Evolutionary conservation across 2,329 filamentous ascomycete genomes (phyloP), one percentile per base, ranked within the genome.

Genomic region (Fusarium nurragi): DNA sequence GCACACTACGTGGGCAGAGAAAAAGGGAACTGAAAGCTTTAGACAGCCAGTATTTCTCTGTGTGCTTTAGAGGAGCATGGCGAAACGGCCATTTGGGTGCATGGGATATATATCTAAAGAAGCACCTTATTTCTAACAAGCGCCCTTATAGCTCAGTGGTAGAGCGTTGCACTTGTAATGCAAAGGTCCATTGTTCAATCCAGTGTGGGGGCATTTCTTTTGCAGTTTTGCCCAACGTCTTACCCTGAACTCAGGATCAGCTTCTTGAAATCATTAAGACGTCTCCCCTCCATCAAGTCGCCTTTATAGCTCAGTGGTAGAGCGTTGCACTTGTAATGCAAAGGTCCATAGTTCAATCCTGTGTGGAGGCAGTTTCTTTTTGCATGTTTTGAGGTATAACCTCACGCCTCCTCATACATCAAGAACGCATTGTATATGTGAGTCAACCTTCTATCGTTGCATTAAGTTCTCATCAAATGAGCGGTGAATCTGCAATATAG

Each of bases 131-230:
- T 7, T 28, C 23, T 14, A 54, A 21, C 10, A 59, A 44, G 21
- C 47, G 61, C 61, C 55, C 38, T 65, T 65, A 41, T 67, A 67
- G 64, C 64, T 67, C 64, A 67, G 64, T 65, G 54, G 60, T 67
- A 67, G 59, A 67, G 64, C 64, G 55, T 67, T 64, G 64, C 64
- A 67, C 64, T 67, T 67, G 64, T 67, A 67, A 67, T 67, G 64
- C 64, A 64, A 67, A 67, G 64, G 64, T 67, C 64, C 64, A 67
- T 67, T 54, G 64, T 65, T 67, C 64, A 67, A 67, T 65, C 60
- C 64, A 50, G 64, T 67, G 64, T 34, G 64, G 64, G 38, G 64
- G 64, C 64, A 65, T 28, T 30, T 12, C 3, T 64, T 67, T 67
- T 46, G 22, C 6, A n/a, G 18, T 53, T 62, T 52, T 40, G 28